Base-by-base conservation (phyloP, 2,329 filamentous ascomycete genomes). In the Mollisiaceae sp. region DNA sequence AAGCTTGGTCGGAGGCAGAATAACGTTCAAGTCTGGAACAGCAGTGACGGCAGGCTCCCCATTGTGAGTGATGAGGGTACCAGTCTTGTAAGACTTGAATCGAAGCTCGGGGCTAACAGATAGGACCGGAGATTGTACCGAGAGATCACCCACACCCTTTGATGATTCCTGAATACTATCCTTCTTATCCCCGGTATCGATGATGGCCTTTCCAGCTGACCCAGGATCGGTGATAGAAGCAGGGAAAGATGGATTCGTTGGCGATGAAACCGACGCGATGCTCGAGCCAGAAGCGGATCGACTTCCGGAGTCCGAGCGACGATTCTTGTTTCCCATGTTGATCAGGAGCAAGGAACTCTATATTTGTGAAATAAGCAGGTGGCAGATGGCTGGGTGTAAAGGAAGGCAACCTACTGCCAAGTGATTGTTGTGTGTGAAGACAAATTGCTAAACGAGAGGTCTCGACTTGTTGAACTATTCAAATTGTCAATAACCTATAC, bases 31-130 rank as follows among this genome's bases (percentile, higher is more conserved):
- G 22, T 43, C 36, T 15, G 57, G 52, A 18, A 18, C 38, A 22
- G 52, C 32, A 20, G 56, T 55, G 41, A 43, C 14, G 1, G 41
- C 15, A 59, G 63, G 52, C 50, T 63, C 50, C 15, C 58, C 62
- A 54, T 63, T 66, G 8, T 55, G 20, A 11, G 61, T 66, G 20
- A 61, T 54, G 22, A 66, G 32, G 11, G 65, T 64, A n/a, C 62
- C 65, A 15, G 59, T 64, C 36, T 54, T 54, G 36, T 57, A 62
- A n/a, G 65, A 61, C 41, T 59, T 66, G 59, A 64, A 64, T 4
- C n/a, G 32, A 20, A 62, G 60, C 15, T 45, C 36, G 24, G 64
- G 58, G 36, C 52, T 24, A 18, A 22, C 41, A 9, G 6, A 32
- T 32, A 6, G 18, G 20, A 18, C 20, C 18, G 27, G 9, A 43